Percentiles rank a stretch among this genome's conserved stretches.
phyloP scores from a whole-genome alignment of 805 yeast genomes.

The Cyberlindnera americana region DNA sequence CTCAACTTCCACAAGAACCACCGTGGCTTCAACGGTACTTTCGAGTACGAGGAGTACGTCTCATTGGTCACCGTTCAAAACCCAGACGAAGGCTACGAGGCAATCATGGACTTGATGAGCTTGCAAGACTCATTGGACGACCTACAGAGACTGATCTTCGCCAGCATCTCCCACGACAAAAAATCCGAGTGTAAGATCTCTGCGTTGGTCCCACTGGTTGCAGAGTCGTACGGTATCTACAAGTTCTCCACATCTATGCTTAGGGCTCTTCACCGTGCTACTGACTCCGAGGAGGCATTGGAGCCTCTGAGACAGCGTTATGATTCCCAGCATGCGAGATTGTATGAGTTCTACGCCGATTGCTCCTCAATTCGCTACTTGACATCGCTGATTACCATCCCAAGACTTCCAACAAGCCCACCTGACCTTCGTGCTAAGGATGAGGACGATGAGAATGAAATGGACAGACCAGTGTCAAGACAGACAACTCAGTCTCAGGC shows the following conservation, averaged over 20 bases:
- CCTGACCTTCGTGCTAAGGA: conserved; percentile 31
- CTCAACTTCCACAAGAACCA: conserved; percentile 80
- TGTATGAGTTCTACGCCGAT: conserved; percentile 85
- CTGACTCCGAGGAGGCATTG: conserved; percentile 72
- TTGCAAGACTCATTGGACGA: conserved; percentile 82
- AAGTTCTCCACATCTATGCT: conserved; percentile 87
- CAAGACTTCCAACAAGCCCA: conserved; percentile 41
- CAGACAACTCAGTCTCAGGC: conserved; percentile 15
- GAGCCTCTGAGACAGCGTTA: conserved; percentile 71
- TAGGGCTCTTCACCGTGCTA: conserved; percentile 75
- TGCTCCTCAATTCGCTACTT: conserved; percentile 81
- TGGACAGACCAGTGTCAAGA: conserved; percentile 23
- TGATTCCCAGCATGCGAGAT: conserved; percentile 50
- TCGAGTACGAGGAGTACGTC: conserved; percentile 93
- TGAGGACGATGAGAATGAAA: conserved; percentile 20
- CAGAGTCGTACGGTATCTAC: conserved; percentile 91
- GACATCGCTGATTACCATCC: conserved; percentile 76
- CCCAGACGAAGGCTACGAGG: conserved; percentile 94
- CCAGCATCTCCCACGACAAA: conserved; percentile 59
- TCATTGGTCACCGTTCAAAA: conserved; percentile 84
- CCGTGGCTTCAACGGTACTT: conserved; percentile 89
- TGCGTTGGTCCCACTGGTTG: conserved; percentile 83
- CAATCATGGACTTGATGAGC: conserved; percentile 78
- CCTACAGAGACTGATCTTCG: conserved; percentile 70
- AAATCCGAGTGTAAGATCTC: conserved; percentile 74